Percentiles rank a stretch among this genome's conserved stretches.
phyloP scores from a whole-genome alignment of 75 land plant genomes.

The Cryptomeria japonica region DNA sequence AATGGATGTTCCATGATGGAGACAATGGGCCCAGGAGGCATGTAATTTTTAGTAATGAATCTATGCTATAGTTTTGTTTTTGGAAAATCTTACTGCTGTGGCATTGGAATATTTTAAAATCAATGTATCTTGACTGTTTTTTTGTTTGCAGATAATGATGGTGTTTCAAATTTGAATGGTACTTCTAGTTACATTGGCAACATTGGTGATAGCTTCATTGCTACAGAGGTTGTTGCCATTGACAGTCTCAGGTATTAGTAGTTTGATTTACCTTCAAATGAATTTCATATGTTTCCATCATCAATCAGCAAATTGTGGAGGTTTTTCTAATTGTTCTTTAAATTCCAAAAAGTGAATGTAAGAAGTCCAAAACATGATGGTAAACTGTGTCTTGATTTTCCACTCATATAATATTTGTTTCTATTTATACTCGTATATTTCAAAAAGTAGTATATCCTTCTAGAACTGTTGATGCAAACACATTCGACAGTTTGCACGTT shows the following conservation, averaged over 20 bases:
- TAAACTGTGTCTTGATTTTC: background rate
- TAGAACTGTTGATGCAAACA: background rate
- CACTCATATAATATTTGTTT: background rate
- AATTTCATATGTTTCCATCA: background rate
- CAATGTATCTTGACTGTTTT: background rate
- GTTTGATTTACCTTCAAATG: background rate
- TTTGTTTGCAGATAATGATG: slow-evolving; percentile 2
- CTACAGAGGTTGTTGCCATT: background rate
- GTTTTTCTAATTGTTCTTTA: background rate
- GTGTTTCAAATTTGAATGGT: background rate
- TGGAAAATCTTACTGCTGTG: background rate
- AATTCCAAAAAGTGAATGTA: background rate
- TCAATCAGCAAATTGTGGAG: background rate
- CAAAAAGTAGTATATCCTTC: background rate
- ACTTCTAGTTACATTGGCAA: background rate
- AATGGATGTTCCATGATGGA: background rate
- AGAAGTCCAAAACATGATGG: background rate
- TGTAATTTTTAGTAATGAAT: background rate
- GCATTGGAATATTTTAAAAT: background rate
- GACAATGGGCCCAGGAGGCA: background rate
- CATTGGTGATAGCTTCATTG: background rate
- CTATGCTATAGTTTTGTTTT: background rate
- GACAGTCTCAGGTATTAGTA: slow-evolving; percentile 4
- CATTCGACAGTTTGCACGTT: background rate
- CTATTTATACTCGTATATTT: background rate